Conservation (phyloP, 1,139 yeast species). For the Magnusiomyces magnusii region DNA sequence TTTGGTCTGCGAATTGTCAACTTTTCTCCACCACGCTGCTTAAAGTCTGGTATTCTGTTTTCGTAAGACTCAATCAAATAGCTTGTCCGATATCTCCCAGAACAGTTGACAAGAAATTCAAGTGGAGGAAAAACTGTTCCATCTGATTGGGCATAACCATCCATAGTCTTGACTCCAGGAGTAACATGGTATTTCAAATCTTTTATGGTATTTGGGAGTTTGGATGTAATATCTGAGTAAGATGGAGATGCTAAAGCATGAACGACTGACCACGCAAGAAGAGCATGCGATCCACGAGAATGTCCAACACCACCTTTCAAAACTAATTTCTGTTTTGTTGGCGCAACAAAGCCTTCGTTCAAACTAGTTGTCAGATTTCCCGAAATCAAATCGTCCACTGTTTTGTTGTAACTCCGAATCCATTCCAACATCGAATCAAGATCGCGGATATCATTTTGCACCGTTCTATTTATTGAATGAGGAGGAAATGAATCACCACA, state of each 20-base stretch:
- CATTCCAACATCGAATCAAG: slow-evolving; percentile 7
- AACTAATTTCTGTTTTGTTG: background rate
- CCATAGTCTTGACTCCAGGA: background rate
- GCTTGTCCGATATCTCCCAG: slow-evolving; percentile 11
- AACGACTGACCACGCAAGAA: slow-evolving; percentile 10
- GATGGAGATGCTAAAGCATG: slow-evolving; percentile 58
- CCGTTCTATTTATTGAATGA: background rate
- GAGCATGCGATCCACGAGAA: slow-evolving; percentile 14
- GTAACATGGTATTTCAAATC: background rate
- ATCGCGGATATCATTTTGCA: slow-evolving; percentile 12
- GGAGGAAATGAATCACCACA: slow-evolving; percentile 15
- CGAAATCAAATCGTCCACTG: background rate
- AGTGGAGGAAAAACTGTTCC: background rate
- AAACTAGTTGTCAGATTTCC: background rate
- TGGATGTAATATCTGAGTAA: background rate
- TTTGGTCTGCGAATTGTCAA: slow-evolving; percentile 3
- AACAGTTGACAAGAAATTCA: slow-evolving; percentile 10
- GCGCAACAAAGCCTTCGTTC: background rate
- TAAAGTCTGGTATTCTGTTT: background rate
- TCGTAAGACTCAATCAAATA: slow-evolving; percentile 4
- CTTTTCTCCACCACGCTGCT: slow-evolving; percentile 1
- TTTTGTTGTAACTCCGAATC: slow-evolving; percentile 1
- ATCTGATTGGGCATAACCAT: background rate
- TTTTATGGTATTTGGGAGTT: background rate
- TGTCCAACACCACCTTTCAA: slow-evolving; percentile 11